A percentile compares a stretch with the other conserved stretches of the same genome.
phyloP scores from a whole-genome alignment of 2,329 filamentous ascomycete species.

The Amauroascus niger region DNA sequence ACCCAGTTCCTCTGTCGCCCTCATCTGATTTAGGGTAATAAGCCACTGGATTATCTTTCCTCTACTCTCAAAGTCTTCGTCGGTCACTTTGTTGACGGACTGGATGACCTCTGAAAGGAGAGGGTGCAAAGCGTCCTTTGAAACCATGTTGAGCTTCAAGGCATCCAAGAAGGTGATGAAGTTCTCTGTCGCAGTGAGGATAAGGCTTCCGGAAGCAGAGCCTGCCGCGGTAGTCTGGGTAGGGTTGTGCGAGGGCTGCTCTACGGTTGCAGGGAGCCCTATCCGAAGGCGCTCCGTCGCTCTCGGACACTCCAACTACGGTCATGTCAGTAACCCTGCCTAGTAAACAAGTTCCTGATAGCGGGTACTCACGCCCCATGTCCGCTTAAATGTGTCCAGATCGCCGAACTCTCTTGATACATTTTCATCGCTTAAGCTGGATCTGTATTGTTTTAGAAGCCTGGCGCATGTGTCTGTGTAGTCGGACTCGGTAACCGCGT shows the following conservation, averaged over 20 bases:
- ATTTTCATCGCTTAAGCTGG: conserved; percentile 77
- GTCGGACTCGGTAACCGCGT: conserved; percentile 80
- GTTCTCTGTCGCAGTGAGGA: conserved; percentile 87
- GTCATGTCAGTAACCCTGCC: conserved; percentile 1
- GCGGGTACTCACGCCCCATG: conserved; percentile 68
- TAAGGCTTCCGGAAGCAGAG: conserved; percentile 51
- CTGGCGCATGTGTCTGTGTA: conserved; percentile 96
- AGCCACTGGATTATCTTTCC: conserved; percentile 98
- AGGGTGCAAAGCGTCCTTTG: conserved; percentile 94
- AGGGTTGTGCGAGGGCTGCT: conserved; percentile 47
- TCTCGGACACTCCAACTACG: conserved; percentile 81
- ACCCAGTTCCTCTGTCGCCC: conserved; percentile 78
- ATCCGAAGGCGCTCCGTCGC: conserved; percentile 88
- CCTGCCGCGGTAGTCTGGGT: conserved; percentile 22
- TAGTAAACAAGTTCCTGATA: background rate
- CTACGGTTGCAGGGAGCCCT: conserved; percentile 77
- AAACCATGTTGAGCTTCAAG: conserved; percentile 78
- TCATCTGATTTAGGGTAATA: conserved; percentile 96
- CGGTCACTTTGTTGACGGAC: conserved; percentile 92
- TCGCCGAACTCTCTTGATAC: conserved; percentile 84
- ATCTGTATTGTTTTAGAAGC: conserved; percentile 92
- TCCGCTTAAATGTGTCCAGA: conserved; percentile 78
- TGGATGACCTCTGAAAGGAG: conserved; percentile 92
- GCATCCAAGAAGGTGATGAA: conserved; percentile 98
- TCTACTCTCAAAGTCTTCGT: conserved; percentile 86